Conservation (phyloP, 176 grass and related monocot genomes). For the Juncus inflexus region DNA sequence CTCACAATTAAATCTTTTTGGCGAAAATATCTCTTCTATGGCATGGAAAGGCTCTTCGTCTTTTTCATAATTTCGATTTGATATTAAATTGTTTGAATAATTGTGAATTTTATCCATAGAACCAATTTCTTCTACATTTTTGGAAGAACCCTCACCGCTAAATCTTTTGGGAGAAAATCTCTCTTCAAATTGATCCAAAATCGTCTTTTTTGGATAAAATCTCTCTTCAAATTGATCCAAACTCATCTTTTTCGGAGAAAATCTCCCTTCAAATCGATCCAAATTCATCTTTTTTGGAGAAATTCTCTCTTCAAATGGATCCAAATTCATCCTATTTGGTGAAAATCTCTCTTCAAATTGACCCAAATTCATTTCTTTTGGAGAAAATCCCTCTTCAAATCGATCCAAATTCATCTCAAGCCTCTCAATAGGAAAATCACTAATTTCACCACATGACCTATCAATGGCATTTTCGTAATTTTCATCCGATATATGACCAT, state of each 20-base stretch:
- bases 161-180: conserved; percentile 16
- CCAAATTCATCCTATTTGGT: neutral
- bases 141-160: conserved; percentile 21
- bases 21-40: conserved; percentile 7
- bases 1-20: conserved; percentile 11
- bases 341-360: too few species aligned
- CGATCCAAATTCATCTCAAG: neutral
- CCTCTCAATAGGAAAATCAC: too few species aligned
- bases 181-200: conserved; percentile 3
- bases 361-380: neutral
- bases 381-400: too few species aligned
- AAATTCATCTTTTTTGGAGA: neutral
- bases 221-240: too few species aligned
- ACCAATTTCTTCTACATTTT: conserved; percentile 2
- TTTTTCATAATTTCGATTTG: conserved; percentile 9
- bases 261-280: neutral
- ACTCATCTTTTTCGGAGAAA: too few species aligned
- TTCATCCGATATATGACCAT: neutral
- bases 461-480: neutral
- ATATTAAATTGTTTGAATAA: neutral
- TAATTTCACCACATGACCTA: neutral
- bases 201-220: neutral
- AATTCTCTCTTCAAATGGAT: neutral
- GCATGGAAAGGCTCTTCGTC: neutral
- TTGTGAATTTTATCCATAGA: neutral